Base-by-base conservation (phyloP, 768 basidiomycete genomes). In the Suillus tomentosus region DNA sequence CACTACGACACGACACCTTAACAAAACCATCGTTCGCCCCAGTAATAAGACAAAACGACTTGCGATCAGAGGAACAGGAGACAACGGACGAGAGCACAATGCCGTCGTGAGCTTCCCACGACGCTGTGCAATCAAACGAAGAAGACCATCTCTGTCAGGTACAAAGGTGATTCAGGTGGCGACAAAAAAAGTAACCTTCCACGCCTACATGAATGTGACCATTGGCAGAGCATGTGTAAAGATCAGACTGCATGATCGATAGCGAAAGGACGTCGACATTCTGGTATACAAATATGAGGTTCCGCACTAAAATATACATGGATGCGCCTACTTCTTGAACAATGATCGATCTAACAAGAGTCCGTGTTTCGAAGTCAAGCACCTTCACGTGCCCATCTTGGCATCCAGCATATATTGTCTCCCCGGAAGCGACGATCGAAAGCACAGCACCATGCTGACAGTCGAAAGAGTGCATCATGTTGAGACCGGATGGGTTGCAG, bases 351-450 rank as follows among this genome's bases (percentile, higher is more conserved):
- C 96, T 80, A 34, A 99, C 88, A 43, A 92, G 79, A 0, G 94
- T 94, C 67, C 87, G 89, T 0, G 95, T 96, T 73, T 96, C 95
- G 9, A 97, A 77, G 74, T 98, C 96, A 77, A 93, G 86, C 5
- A 98, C 89, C 67, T 91, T 90, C 69, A 98, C 92, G 68, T 91
- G 89, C 3, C 96, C 96, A 66, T 94, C 95, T 76, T 99, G 96
- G 69, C 95, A 92, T 0, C 95, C 96, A 8, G 94, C 96, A 70
- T 90, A 97, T 24, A 98, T 81, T 1, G 93, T 92, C 22, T 92
- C 92, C 24, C 88, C 89, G 40, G 82, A 81, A 0, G 85, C 84
- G 2, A 87, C 86, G 34, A 99, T 81, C 0, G 94, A 86, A n/a
- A 95, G 80, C 7, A 97, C 87, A 0, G 94, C 96, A 2, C 95